These are phyloP conservation scores for Xylaria sp. DNA, from an alignment of 2,329 filamentous ascomycete species.

Conservation along the genomic window DNA sequence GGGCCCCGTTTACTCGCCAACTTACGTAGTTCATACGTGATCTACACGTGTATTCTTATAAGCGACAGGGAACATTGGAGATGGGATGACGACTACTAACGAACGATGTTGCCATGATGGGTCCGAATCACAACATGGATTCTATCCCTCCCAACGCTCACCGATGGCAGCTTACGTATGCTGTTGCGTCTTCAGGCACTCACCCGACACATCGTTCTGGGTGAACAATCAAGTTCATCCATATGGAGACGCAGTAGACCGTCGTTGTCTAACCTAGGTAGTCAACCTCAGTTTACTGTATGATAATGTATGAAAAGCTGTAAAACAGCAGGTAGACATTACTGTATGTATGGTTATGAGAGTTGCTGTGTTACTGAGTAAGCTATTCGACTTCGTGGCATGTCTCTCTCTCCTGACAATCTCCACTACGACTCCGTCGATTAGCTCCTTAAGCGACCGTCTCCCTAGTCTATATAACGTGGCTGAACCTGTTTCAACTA, in stretches of 20 bases:
- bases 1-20: neutral
- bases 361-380: neutral
- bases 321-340: neutral
- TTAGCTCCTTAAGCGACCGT: neutral
- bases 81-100: conserved; percentile 2
- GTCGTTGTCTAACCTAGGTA: neutral
- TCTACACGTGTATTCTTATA: conserved; percentile 7
- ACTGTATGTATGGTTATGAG: neutral
- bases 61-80: neutral
- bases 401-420: conserved; percentile 1
- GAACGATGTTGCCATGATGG: conserved; percentile 24
- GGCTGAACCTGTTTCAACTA: conserved; percentile 7
- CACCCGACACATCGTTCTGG: neutral
- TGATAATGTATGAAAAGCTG: neutral
- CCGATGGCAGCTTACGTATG: neutral
- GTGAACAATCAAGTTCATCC: neutral
- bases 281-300: neutral
- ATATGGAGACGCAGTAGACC: neutral
- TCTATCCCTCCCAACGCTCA: neutral
- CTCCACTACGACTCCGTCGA: conserved; percentile 5
- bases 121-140: conserved; percentile 24
- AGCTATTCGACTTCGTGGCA: neutral
- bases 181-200: neutral
- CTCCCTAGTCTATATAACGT: neutral
- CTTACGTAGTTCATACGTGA: conserved; percentile 7